Evolutionary conservation across 805 yeast species (phyloP), one percentile per base, ranked within the genome.

Genomic region (Lipomyces starkeyi): DNA sequence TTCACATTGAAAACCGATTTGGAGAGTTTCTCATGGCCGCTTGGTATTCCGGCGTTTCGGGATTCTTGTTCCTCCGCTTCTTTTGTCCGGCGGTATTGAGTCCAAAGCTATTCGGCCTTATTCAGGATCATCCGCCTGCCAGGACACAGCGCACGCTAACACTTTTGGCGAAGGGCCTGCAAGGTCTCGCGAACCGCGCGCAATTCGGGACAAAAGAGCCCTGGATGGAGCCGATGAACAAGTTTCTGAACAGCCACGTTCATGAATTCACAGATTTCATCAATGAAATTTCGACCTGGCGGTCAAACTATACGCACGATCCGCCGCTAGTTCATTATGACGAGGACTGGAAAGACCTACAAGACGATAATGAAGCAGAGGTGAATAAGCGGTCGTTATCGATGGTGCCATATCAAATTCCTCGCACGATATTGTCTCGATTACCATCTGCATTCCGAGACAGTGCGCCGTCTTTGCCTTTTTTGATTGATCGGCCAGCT

Each of bases 41-140:
- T 0, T 64, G 70, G 32, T 80, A 89, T 67, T 89, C 93, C 74
- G 90, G 97, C 61, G 80, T 93, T 40, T 85, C 95, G 25, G 93
- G 97, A 0, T 91, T 95, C 74, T 80, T 94, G 13, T 95, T 94
- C 76, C 79, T 94, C 68, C 81, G 97, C 68, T 91, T 89, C 77
- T 85, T 93, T 71, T 93, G 97, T 74, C 98, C 99, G 0, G 97
- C 97, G 0, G 85, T 94, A 35, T 79, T 95, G 75, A 93, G 92
- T 74, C 99, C 99, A 0, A 92, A 91, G 74, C 78, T 93, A 60
- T 93, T 92, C 77, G 87, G 88, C 68, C 80, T 95, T 61, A 86
- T 91, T 0, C 83, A 85, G 62, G 82, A 85, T 49, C 94, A 91
- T 73, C 91, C 92, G 67, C 83, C 87, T 8, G 91, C 93, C 1